Evolutionary conservation across 2,329 filamentous ascomycete genomes (phyloP).

Genomic region (Talaromyces sp.): DNA sequence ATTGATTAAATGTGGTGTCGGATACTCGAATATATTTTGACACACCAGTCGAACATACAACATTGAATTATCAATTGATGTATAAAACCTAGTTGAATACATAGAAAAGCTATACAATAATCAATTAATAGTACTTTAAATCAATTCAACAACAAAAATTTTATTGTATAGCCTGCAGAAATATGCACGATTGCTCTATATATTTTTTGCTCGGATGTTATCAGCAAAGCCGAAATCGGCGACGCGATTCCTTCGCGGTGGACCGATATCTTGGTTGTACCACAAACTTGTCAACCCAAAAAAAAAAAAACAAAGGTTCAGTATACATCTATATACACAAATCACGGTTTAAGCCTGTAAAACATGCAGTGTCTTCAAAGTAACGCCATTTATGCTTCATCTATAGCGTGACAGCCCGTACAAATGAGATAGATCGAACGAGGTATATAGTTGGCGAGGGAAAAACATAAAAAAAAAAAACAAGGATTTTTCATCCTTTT

Average conservation of each 20-base stretch:
- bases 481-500: not conserved
- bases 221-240: not conserved
- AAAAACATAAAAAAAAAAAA: not conserved
- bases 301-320: not conserved
- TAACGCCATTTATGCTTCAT: slow-evolving; percentile 6
- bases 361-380: not conserved
- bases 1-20: no score
- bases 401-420: slow-evolving; percentile 1
- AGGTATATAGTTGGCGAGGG: not conserved
- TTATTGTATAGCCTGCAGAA: not conserved
- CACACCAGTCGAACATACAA: no score
- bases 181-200: not conserved
- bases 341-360: not conserved
- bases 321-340: not conserved
- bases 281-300: not conserved
- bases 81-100: no score
- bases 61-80: no score
- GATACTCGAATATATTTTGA: no score
- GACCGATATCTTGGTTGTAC: not conserved
- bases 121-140: no score
- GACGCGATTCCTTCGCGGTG: not conserved
- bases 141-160: no score
- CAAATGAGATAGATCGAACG: not conserved
- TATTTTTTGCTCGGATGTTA: not conserved
- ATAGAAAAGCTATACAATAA: no score